These are phyloP conservation scores for Neonectria magnoliae DNA, from an alignment of 2,329 filamentous ascomycete species.

Conservation along the genomic window DNA sequence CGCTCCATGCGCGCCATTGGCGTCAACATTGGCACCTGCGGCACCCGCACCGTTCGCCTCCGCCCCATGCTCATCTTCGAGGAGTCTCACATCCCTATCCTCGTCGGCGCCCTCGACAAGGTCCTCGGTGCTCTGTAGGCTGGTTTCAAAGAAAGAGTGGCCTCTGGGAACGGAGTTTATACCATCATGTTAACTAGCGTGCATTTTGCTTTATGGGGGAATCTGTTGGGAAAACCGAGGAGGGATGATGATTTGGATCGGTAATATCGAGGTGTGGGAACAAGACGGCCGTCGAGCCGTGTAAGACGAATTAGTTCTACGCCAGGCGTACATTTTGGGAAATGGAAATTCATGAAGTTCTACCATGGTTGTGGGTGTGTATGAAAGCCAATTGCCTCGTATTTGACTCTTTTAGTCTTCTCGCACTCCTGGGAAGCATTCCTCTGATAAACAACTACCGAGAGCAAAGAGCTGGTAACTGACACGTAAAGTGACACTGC, in stretches of 20 bases:
- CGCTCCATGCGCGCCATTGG: conserved; percentile 76
- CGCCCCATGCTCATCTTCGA: conserved; percentile 86
- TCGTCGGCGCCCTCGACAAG: conserved; percentile 44
- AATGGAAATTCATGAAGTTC: conserved; percentile 29
- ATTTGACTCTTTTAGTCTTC: background rate
- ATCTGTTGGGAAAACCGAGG: conserved; percentile 22
- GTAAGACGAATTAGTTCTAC: conserved; percentile 35
- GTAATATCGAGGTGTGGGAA: conserved; percentile 36
- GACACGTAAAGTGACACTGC: background rate
- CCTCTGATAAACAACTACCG: background rate
- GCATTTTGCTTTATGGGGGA: conserved; percentile 34
- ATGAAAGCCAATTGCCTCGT: background rate
- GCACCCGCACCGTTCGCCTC: conserved; percentile 74
- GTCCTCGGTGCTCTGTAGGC: conserved; percentile 42
- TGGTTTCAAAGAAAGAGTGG: conserved; percentile 19
- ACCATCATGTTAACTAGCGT: conserved; percentile 42
- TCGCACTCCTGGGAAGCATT: background rate
- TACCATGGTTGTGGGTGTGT: background rate
- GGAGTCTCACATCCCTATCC: conserved; percentile 66
- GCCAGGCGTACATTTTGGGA: conserved; percentile 36
- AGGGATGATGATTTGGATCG: conserved; percentile 29
- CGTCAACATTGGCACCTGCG: conserved; percentile 82
- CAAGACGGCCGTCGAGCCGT: conserved; percentile 30
- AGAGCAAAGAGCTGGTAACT: background rate
- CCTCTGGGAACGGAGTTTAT: conserved; percentile 25